Evolutionary conservation across 164 flowering plant species (phyloP), one percentile per base, ranked within the genome.

Genomic region (Umbellularia californica): DNA sequence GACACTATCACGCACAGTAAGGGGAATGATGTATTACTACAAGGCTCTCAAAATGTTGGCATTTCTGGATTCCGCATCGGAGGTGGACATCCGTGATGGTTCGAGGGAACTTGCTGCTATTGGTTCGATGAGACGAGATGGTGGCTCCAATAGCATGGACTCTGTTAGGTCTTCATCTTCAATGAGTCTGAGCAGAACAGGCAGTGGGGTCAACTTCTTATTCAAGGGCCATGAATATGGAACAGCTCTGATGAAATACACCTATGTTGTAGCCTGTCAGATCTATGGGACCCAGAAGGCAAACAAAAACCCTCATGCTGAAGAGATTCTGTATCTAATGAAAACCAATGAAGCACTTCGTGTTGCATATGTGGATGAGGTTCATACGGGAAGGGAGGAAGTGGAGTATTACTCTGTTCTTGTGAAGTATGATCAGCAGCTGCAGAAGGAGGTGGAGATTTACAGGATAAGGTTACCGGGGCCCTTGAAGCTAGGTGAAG

Each of bases 1-100:
- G 82, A 95, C 99, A 1, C 88, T 95, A 12, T 84, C 97, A 33
- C 92, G 99, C 33, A 93, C 99, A 15, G 97, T 95, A 9, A 85
- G 99, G 73, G 99, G 99, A 69, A 95, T 95, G 98, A 95, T 95
- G 98, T 95, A 95, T 75, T 89, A 95, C 77, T 90, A 90, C 72
- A 82, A 93, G 81, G 98, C 98, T 72, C 89, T 95, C 2, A 85
- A 90, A 83, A 91, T 90, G 92, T 92, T 91, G 74, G 83, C 97
- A 0, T 95, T 87, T 79, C 95, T 95, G 47, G 99, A 95, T 85
- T 80, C 88, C 58, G 98, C 99, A 50, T 90, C 97, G 5, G 99
- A 95, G 84, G 82, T 92, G 84, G 98, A 93, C 72, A 85, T 95
- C 27, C 81, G 88, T 72, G 81, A 76, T 50, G 97, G 97, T 30